phyloP scores from a whole-genome alignment of 2,329 filamentous ascomycete species.

The Coleophoma eucalyptorum region DNA sequence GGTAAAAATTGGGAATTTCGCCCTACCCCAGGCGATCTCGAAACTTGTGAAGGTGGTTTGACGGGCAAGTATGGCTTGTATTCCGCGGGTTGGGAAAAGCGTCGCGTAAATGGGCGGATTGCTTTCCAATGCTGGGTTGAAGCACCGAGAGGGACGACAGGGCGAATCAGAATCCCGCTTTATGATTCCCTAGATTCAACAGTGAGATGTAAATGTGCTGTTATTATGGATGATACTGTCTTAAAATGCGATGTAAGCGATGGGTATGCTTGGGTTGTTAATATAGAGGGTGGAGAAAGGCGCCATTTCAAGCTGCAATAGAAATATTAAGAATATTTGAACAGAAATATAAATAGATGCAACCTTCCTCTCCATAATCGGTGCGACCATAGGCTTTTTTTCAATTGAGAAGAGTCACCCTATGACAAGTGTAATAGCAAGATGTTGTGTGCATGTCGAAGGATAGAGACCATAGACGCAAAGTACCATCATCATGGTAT shows the following conservation, averaged over 20 bases:
- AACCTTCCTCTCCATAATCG: too few relatives aligned
- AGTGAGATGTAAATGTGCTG: background rate
- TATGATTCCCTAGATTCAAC: background rate
- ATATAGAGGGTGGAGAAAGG: background rate
- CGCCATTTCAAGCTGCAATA: background rate
- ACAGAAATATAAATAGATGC: too few relatives aligned
- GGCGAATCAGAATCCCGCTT: conserved; percentile 1
- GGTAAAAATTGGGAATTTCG: background rate
- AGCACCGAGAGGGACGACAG: background rate
- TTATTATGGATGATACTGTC: background rate
- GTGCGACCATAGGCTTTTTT: too few relatives aligned
- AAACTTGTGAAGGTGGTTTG: conserved; percentile 4
- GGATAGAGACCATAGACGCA: too few relatives aligned
- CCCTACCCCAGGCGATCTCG: conserved; percentile 1
- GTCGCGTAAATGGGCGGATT: conserved; percentile 1
- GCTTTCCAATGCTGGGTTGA: conserved; percentile 3
- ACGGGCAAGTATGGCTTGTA: background rate
- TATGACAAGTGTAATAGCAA: too few relatives aligned
- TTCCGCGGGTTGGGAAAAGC: conserved; percentile 2
- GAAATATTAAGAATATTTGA: too few relatives aligned
- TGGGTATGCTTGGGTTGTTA: background rate
- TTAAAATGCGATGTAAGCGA: background rate
- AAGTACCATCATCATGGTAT: too few relatives aligned
- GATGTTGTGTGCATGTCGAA: too few relatives aligned
- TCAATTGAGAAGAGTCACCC: too few relatives aligned